Percentiles rank a stretch among this genome's conserved stretches.
phyloP scores from a whole-genome alignment of 148 eudicot species.

The Dianthus caryophyllus region DNA sequence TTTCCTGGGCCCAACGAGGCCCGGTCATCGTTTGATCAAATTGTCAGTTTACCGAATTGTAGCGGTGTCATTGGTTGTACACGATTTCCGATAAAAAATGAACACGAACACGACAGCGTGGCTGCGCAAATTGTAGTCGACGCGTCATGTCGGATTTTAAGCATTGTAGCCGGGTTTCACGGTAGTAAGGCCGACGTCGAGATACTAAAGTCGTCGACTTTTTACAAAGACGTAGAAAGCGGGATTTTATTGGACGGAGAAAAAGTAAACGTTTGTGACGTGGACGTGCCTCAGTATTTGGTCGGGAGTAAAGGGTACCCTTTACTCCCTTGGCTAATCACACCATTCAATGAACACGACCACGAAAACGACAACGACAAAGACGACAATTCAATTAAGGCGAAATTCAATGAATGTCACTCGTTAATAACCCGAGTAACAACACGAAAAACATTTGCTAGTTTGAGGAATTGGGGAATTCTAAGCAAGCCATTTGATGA shows the following conservation, averaged over 20 bases:
- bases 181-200: constrained; percentile 39
- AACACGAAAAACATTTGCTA: constrained; percentile 38
- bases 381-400: constrained; percentile 34
- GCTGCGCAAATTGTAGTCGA: constrained; percentile 80
- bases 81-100: constrained; percentile 35
- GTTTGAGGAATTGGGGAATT: constrained; percentile 84
- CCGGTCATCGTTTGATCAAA: constrained; percentile 31
- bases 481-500: constrained; percentile 56
- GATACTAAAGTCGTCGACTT: constrained; percentile 51
- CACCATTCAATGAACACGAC: constrained; percentile 37
- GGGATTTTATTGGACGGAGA: constrained; percentile 37
- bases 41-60: constrained; percentile 65
- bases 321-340: constrained; percentile 69
- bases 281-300: constrained; percentile 55
- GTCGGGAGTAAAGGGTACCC: constrained; percentile 59
- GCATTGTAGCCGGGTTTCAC: constrained; percentile 60
- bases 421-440: constrained; percentile 32
- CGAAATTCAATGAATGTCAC: constrained; percentile 38
- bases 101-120: constrained; percentile 25
- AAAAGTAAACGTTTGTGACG: constrained; percentile 24
- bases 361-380: too few relatives aligned
- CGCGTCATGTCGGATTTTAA: constrained; percentile 57
- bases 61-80: constrained; percentile 62
- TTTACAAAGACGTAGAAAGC: constrained; percentile 54
- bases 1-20: constrained; percentile 52